A percentile compares a stretch with the other conserved stretches of the same genome.
phyloP scores from a whole-genome alignment of 352 stramenopile species.

The Phytophthora multivora region DNA sequence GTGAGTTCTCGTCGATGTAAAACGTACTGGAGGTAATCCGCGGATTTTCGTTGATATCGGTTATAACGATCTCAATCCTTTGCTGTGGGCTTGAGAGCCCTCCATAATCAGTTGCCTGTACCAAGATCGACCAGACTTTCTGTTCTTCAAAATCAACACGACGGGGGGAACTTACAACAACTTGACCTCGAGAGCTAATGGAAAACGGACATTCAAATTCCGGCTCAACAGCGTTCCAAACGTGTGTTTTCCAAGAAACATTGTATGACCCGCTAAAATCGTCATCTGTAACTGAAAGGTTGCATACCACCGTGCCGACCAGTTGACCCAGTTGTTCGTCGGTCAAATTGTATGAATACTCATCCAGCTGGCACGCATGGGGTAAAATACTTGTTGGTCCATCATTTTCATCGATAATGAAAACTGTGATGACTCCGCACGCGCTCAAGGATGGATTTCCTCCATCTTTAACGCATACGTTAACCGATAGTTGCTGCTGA shows the following conservation, averaged over 20 bases:
- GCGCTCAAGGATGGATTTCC: constrained; percentile 18
- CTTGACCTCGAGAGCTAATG: constrained; percentile 13
- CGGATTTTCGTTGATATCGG: constrained; percentile 28
- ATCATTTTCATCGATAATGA: constrained; percentile 26
- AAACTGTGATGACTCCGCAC: constrained; percentile 12
- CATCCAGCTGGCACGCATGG: constrained; percentile 16
- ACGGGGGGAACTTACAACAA: constrained; percentile 19
- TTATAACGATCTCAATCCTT: constrained; percentile 19
- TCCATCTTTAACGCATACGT: constrained; percentile 19
- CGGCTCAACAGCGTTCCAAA: constrained; percentile 13
- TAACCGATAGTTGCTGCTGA: background rate
- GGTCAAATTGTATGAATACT: constrained; percentile 27
- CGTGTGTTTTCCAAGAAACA: constrained; percentile 22
- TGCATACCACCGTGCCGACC: constrained; percentile 18
- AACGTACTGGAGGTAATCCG: constrained; percentile 15
- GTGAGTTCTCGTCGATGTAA: constrained; percentile 31
- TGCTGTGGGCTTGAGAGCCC: constrained; percentile 17
- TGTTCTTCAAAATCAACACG: constrained; percentile 22
- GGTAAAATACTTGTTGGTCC: constrained; percentile 20
- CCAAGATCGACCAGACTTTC: constrained; percentile 15
- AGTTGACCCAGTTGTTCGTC: constrained; percentile 11
- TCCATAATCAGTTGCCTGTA: constrained; percentile 26
- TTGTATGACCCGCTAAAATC: constrained; percentile 12
- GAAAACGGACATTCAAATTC: constrained; percentile 21
- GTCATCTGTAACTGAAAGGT: constrained; percentile 24